A percentile compares a stretch with the other conserved stretches of the same genome.
phyloP scores from a whole-genome alignment of 2,329 filamentous ascomycete genomes.

The Aureobasidium namibiae region DNA sequence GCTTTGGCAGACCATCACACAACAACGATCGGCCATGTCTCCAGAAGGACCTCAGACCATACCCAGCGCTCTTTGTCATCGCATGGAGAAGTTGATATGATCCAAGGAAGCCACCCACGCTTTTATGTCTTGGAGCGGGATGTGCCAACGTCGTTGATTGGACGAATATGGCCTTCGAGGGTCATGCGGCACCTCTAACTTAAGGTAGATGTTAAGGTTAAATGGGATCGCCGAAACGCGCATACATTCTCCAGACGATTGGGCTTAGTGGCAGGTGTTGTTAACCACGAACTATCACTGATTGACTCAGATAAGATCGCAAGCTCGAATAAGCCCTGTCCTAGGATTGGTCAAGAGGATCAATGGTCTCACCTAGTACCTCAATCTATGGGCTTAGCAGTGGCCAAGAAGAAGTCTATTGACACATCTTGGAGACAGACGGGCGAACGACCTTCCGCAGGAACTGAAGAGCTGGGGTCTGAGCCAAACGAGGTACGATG shows the following conservation, averaged over 20 bases:
- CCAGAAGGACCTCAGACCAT: not conserved
- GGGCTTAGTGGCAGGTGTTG: not conserved
- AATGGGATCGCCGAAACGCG: not conserved
- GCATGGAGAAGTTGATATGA: not conserved
- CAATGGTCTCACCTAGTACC: not conserved
- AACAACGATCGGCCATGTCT: not conserved
- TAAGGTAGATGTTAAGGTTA: slow-evolving; percentile 11
- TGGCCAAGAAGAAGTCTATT: not conserved
- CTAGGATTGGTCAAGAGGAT: not conserved
- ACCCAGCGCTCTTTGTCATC: not conserved
- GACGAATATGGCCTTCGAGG: not conserved
- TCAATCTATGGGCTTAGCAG: not conserved
- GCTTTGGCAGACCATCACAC: not conserved
- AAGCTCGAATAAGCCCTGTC: not conserved
- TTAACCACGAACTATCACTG: not conserved
- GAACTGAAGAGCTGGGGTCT: not conserved
- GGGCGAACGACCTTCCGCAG: not conserved
- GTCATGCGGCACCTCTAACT: not conserved
- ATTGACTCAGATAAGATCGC: slow-evolving; percentile 6
- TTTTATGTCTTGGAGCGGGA: not conserved
- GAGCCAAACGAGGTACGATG: not conserved
- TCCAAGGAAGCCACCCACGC: not conserved
- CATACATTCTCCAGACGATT: not conserved
- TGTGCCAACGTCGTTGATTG: not conserved
- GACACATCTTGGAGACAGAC: not conserved